These are phyloP conservation scores for Solidago caesia DNA, from an alignment of 129 eudicot genomes.

Conservation along the genomic window DNA sequence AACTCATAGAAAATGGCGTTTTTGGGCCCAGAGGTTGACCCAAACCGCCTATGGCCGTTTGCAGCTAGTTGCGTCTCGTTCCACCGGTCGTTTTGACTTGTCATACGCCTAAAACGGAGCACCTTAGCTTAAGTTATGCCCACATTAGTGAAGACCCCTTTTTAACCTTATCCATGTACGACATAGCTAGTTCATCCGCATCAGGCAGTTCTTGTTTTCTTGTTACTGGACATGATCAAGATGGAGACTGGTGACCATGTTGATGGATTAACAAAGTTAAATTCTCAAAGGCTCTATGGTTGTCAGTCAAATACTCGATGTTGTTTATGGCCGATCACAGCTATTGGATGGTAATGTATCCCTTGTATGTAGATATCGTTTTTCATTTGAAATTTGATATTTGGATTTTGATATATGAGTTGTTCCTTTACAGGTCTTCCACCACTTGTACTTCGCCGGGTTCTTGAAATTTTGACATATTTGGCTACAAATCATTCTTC, in stretches of 20 bases:
- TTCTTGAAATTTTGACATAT: constrained; percentile 82
- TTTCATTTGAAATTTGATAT: constrained; percentile 1
- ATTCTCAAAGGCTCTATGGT: constrained; percentile 88
- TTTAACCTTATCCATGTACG: too few relatives aligned
- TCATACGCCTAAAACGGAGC: too few relatives aligned
- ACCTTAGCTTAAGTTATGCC: too few relatives aligned
- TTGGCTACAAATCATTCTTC: constrained; percentile 87
- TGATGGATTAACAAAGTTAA: constrained; percentile 47
- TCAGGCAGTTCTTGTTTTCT: constrained; percentile 66
- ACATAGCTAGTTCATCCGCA: too few relatives aligned
- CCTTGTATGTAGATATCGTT: not conserved
- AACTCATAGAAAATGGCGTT: too few relatives aligned
- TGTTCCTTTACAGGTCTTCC: constrained; percentile 73
- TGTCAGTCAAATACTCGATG: constrained; percentile 61
- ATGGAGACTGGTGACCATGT: constrained; percentile 59
- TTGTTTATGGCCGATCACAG: constrained; percentile 91
- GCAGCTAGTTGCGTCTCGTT: too few relatives aligned
- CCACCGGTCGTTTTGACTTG: too few relatives aligned
- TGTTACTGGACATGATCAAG: constrained; percentile 75
- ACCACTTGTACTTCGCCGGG: constrained; percentile 83
- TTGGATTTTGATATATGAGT: constrained; percentile 3
- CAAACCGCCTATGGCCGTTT: too few relatives aligned
- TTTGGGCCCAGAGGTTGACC: too few relatives aligned
- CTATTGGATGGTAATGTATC: constrained; percentile 57
- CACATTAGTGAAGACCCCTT: too few relatives aligned